phyloP scores from a whole-genome alignment of 2,329 filamentous ascomycete species.

The Geosmithia flava region DNA sequence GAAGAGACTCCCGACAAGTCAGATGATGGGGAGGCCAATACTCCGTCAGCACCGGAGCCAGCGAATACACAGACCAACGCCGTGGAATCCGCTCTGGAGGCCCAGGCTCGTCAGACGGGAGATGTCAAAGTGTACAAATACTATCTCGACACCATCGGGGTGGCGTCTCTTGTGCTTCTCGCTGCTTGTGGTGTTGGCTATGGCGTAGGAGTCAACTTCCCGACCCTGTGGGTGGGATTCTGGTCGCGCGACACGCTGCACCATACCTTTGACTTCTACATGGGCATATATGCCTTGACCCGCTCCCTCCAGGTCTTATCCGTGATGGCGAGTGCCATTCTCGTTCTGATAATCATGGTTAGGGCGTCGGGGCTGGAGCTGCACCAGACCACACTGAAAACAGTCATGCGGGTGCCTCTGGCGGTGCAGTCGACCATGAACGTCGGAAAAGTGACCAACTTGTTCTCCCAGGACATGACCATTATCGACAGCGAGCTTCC shows the following conservation, averaged over 20 bases:
- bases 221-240: slow-evolving; percentile 27
- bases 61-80: too few relatives aligned
- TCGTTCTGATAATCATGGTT: slow-evolving; percentile 12
- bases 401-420: slow-evolving; percentile 24
- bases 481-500: slow-evolving; percentile 27
- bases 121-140: background rate
- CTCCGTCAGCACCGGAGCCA: too few relatives aligned
- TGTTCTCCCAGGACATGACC: slow-evolving; percentile 32
- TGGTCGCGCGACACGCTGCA: slow-evolving; percentile 19
- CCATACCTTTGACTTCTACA: slow-evolving; percentile 12
- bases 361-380: slow-evolving; percentile 16
- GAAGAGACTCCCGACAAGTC: too few relatives aligned
- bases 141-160: background rate
- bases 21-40: too few relatives aligned
- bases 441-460: slow-evolving; percentile 25
- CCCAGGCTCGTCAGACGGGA: background rate
- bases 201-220: slow-evolving; percentile 14
- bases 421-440: slow-evolving; percentile 28
- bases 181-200: background rate
- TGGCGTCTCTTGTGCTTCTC: background rate
- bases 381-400: slow-evolving; percentile 18
- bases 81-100: background rate
- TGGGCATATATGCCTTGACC: slow-evolving; percentile 17
- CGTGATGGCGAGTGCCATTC: slow-evolving; percentile 5
- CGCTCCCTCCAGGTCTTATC: slow-evolving; percentile 7